Evolutionary conservation across 257 asterid genomes (phyloP).

Genomic region (Thymus quinquecostatus): DNA sequence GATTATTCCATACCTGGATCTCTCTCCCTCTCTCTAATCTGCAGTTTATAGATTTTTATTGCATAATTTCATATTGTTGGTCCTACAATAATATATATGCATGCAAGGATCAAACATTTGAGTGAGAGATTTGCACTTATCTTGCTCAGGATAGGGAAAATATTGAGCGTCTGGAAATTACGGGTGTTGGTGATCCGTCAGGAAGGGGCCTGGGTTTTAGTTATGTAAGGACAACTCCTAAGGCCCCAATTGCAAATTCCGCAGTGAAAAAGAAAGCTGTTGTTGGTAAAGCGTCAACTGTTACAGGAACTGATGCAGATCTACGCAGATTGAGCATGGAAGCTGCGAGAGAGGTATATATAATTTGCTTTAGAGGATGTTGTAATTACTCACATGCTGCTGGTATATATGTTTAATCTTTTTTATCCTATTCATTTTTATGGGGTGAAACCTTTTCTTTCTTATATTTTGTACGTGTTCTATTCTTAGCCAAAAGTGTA

Average conservation of each 20-base stretch:
- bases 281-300: conserved; percentile 90
- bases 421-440: neutral
- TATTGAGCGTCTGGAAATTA: conserved; percentile 94
- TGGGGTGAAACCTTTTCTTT: neutral
- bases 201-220: conserved; percentile 99
- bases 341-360: conserved; percentile 94
- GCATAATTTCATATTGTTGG: neutral
- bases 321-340: conserved; percentile 99
- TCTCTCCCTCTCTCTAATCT: neutral
- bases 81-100: neutral
- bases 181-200: conserved; percentile 99
- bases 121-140: conserved; percentile 29
- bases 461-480: neutral
- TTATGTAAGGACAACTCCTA: conserved; percentile 85
- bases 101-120: conserved; percentile 5
- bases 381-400: conserved; percentile 19
- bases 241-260: conserved; percentile 85
- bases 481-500: conserved; percentile 1
- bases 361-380: conserved; percentile 18
- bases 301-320: conserved; percentile 99
- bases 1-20: neutral
- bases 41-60: neutral
- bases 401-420: conserved; percentile 5
- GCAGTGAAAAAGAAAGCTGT: conserved; percentile 77
- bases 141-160: conserved; percentile 82